Evolutionary conservation across 2,329 filamentous ascomycete genomes (phyloP).

Genomic region (Sarocladium oryzae): DNA sequence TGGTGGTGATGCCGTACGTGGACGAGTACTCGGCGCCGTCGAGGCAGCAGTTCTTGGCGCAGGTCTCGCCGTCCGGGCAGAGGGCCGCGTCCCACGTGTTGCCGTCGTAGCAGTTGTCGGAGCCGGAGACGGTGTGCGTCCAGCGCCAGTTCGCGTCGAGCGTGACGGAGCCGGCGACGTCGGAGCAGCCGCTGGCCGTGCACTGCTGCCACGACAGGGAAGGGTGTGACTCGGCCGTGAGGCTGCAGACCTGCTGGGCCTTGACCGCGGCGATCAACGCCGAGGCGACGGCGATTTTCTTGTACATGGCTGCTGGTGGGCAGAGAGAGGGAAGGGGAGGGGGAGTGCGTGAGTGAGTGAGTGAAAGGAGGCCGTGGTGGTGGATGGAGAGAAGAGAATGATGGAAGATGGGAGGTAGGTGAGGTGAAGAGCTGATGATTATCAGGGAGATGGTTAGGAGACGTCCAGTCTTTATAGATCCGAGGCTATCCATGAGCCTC

Average conservation of each 20-base stretch:
- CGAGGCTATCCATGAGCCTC: no score
- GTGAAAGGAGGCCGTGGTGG: no score
- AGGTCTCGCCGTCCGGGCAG: slow-evolving; percentile 34
- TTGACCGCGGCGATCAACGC: slow-evolving; percentile 20
- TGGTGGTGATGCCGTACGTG: slow-evolving; percentile 49
- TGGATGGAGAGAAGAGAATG: not conserved
- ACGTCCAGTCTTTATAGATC: no score
- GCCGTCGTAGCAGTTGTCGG: slow-evolving; percentile 51
- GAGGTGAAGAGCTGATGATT: no score
- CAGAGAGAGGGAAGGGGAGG: not conserved
- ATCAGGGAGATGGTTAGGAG: not conserved
- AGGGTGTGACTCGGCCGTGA: slow-evolving; percentile 45
- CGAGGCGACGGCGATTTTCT: slow-evolving; percentile 19
- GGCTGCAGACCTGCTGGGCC: slow-evolving; percentile 45
- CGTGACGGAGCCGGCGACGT: slow-evolving; percentile 42
- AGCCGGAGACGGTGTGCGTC: slow-evolving; percentile 40
- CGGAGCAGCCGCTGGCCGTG: slow-evolving; percentile 43
- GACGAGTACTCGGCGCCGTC: slow-evolving; percentile 46
- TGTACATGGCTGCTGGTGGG: slow-evolving; percentile 21
- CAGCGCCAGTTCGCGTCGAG: slow-evolving; percentile 58
- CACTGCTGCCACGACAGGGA: slow-evolving; percentile 47
- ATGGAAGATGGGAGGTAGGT: no score
- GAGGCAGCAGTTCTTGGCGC: slow-evolving; percentile 43
- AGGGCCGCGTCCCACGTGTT: slow-evolving; percentile 39
- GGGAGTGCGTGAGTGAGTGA: not conserved